Percentiles rank a stretch among this genome's conserved stretches.
phyloP scores from a whole-genome alignment of 2,329 filamentous ascomycete genomes.

The Monilinia laxa region DNA sequence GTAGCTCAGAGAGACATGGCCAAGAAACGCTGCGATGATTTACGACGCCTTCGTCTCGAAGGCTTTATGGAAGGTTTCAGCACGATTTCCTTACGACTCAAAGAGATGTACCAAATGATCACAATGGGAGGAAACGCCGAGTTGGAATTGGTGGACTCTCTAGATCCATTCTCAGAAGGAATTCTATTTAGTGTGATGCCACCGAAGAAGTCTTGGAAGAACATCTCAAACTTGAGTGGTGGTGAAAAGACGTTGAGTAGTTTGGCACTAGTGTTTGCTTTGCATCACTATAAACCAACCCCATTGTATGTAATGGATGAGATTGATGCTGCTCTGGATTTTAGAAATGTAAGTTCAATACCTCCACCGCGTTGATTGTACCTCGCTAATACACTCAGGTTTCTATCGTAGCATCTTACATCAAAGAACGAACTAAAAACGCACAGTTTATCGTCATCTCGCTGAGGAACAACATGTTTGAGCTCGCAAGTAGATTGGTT shows the following conservation, averaged over 20 bases:
- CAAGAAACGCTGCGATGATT: slow-evolving; percentile 89
- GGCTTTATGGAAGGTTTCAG: slow-evolving; percentile 99
- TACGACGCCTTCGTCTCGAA: slow-evolving; percentile 84
- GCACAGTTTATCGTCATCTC: slow-evolving; percentile 99
- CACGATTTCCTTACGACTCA: slow-evolving; percentile 87
- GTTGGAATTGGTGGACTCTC: slow-evolving; percentile 90
- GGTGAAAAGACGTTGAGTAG: slow-evolving; percentile 96
- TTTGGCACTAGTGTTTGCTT: slow-evolving; percentile 91
- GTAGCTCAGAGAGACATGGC: slow-evolving; percentile 77
- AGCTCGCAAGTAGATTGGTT: slow-evolving; percentile 89
- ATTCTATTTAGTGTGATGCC: slow-evolving; percentile 99
- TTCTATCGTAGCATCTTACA: slow-evolving; percentile 96
- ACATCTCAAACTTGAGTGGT: slow-evolving; percentile 92
- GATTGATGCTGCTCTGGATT: slow-evolving; percentile 96
- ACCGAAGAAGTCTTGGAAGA: slow-evolving; percentile 99
- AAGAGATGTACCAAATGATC: slow-evolving; percentile 99
- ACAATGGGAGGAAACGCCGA: slow-evolving; percentile 99
- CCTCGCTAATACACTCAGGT: slow-evolving; percentile 51
- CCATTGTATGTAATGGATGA: slow-evolving; percentile 99
- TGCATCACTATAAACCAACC: slow-evolving; percentile 97
- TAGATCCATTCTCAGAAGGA: slow-evolving; percentile 95
- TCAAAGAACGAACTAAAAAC: slow-evolving; percentile 98
- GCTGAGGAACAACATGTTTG: slow-evolving; percentile 98
- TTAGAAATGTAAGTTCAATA: slow-evolving; percentile 77
- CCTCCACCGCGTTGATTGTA: background rate